Evolutionary conservation across 1,139 yeast genomes (phyloP).

Genomic region (Taiozyma sp.): DNA sequence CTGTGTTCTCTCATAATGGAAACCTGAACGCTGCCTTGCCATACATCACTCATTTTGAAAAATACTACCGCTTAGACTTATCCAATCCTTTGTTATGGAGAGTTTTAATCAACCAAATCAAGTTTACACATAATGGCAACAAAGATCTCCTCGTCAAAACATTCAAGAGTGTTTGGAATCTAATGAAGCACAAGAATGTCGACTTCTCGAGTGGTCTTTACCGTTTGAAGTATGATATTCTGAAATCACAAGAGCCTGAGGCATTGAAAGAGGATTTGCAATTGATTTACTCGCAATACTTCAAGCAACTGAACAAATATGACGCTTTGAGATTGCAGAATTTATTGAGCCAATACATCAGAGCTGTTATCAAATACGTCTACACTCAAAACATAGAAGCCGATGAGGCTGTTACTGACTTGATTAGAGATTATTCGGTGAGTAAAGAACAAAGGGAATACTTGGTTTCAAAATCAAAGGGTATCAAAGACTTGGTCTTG

Average conservation of each 20-base stretch:
- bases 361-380: background rate
- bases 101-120: constrained; percentile 8
- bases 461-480: background rate
- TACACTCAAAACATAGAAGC: constrained; percentile 6
- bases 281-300: constrained; percentile 1
- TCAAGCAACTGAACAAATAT: background rate
- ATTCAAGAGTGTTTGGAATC: constrained; percentile 15
- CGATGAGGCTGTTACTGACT: constrained; percentile 2
- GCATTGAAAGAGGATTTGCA: constrained; percentile 13
- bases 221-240: constrained; percentile 6
- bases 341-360: constrained; percentile 6
- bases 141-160: constrained; percentile 2
- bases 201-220: constrained; percentile 9
- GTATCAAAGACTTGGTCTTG: constrained; percentile 2
- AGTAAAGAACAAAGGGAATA: constrained; percentile 1
- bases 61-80: constrained; percentile 11
- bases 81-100: constrained; percentile 14
- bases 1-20: constrained; percentile 14
- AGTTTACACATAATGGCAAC: constrained; percentile 2
- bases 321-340: constrained; percentile 1
- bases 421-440: constrained; percentile 1
- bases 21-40: constrained; percentile 8
- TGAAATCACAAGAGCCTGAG: constrained; percentile 3
- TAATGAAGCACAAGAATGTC: constrained; percentile 9
- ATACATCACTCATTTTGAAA: constrained; percentile 13